Evolutionary conservation across 768 basidiomycete genomes (phyloP).

Genomic region (Russula dissimulans): DNA sequence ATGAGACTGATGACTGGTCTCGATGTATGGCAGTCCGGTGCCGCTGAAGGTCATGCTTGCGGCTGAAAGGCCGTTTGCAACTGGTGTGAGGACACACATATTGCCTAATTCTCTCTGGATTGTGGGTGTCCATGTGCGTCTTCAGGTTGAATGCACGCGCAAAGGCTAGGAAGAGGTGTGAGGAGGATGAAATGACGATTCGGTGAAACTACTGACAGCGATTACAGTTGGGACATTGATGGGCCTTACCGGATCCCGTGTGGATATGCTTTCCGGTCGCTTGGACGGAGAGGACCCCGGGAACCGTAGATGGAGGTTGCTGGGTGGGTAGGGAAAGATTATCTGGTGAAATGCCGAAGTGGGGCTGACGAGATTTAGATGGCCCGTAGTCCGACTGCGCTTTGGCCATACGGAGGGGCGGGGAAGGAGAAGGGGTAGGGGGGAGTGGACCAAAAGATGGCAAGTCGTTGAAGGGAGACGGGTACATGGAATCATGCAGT

Average conservation of each 20-base stretch:
- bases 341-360: conserved; percentile 23
- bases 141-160: conserved; percentile 92
- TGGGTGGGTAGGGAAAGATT: conserved; percentile 41
- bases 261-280: conserved; percentile 32
- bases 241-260: conserved; percentile 67
- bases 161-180: conserved; percentile 47
- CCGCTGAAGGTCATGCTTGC: conserved; percentile 89
- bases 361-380: conserved; percentile 21
- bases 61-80: conserved; percentile 86
- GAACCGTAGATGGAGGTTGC: conserved; percentile 38
- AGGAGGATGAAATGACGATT: conserved; percentile 6
- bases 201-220: conserved; percentile 39
- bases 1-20: conserved; percentile 21
- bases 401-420: conserved; percentile 18
- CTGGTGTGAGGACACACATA: conserved; percentile 78
- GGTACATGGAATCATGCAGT: conserved; percentile 4
- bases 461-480: conserved; percentile 18
- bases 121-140: conserved; percentile 92
- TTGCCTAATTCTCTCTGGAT: conserved; percentile 84
- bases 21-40: conserved; percentile 78
- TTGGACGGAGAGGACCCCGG: conserved; percentile 31
- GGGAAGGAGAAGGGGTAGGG: conserved; percentile 11
- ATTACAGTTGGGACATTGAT: conserved; percentile 66
- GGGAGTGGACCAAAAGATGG: conserved; percentile 14
- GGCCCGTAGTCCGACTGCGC: conserved; percentile 18